Conservation (phyloP, 495 filamentous ascomycete genomes). For the Xylaria grammica region DNA sequence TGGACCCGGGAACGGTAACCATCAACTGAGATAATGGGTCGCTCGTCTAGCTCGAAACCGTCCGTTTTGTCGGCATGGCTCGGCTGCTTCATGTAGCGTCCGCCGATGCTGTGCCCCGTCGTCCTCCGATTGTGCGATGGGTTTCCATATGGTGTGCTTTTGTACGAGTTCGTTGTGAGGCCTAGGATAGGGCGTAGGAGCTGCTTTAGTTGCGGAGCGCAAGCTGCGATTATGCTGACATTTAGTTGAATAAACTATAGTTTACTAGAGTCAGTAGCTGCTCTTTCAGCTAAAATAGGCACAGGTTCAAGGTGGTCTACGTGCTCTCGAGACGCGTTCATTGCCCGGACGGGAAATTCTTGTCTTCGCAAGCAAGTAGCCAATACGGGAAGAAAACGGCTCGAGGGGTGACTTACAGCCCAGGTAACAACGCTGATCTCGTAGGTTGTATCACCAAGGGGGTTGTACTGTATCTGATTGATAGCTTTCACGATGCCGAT, state of each 20-base stretch:
- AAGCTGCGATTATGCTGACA: constrained; percentile 54
- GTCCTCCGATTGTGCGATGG: neutral
- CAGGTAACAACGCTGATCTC: constrained; percentile 33
- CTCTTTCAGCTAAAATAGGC: neutral
- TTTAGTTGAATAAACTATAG: constrained; percentile 47
- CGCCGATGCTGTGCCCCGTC: neutral
- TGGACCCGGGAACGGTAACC: neutral
- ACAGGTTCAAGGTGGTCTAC: too few species aligned
- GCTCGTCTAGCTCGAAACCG: constrained; percentile 17
- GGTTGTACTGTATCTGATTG: constrained; percentile 27
- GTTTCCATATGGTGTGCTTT: neutral
- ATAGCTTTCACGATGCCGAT: constrained; percentile 38
- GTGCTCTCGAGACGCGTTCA: too few species aligned
- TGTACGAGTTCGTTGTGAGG: constrained; percentile 23
- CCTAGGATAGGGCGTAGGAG: constrained; percentile 41
- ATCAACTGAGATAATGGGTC: constrained; percentile 1
- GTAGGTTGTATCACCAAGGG: neutral
- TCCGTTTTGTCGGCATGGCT: constrained; percentile 10
- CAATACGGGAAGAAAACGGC: neutral
- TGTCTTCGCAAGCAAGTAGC: too few species aligned
- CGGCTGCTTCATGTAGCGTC: constrained; percentile 11
- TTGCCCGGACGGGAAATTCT: too few species aligned
- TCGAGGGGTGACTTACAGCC: constrained; percentile 34
- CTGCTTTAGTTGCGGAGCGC: constrained; percentile 49
- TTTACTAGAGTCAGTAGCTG: constrained; percentile 22